Evolutionary conservation across 257 asterid species (phyloP).

Genomic region (Petunia axillaris): DNA sequence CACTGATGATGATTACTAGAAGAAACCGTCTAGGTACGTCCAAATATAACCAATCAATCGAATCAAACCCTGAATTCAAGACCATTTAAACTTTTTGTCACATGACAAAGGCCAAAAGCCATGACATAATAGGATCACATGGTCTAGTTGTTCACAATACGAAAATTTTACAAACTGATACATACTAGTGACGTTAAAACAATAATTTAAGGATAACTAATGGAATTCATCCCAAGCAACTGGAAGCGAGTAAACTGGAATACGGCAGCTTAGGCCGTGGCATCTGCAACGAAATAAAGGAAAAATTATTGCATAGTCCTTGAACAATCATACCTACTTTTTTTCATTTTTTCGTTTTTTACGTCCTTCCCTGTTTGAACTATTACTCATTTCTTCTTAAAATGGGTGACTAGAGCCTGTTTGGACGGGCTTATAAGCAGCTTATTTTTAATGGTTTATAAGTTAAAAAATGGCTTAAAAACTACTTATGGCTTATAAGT

Average conservation of each 20-base stretch:
- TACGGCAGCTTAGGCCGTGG: conserved; percentile 14
- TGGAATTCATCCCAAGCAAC: conserved; percentile 15
- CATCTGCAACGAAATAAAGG: not conserved
- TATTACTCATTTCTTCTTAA: not conserved
- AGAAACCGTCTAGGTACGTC: not conserved
- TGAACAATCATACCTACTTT: not conserved
- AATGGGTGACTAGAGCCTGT: too few species aligned
- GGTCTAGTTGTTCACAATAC: conserved; percentile 15
- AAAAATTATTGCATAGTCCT: not conserved
- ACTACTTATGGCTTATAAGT: too few species aligned
- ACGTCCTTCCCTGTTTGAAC: not conserved
- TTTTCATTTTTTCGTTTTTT: not conserved
- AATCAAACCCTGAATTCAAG: conserved; percentile 21
- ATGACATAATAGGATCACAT: conserved; percentile 20
- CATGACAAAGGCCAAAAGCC: conserved; percentile 20
- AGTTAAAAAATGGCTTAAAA: too few species aligned
- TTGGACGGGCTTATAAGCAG: too few species aligned
- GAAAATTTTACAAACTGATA: not conserved
- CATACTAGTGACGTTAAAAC: not conserved
- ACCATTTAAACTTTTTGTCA: conserved; percentile 5
- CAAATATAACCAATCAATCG: conserved; percentile 1
- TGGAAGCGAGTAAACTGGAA: conserved; percentile 13
- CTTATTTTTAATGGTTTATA: too few species aligned
- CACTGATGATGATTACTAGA: not conserved
- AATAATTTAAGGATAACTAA: conserved; percentile 5